These are phyloP conservation scores for Alternaria gansuensis DNA, from an alignment of 2,329 filamentous ascomycete species.

Conservation along the genomic window DNA sequence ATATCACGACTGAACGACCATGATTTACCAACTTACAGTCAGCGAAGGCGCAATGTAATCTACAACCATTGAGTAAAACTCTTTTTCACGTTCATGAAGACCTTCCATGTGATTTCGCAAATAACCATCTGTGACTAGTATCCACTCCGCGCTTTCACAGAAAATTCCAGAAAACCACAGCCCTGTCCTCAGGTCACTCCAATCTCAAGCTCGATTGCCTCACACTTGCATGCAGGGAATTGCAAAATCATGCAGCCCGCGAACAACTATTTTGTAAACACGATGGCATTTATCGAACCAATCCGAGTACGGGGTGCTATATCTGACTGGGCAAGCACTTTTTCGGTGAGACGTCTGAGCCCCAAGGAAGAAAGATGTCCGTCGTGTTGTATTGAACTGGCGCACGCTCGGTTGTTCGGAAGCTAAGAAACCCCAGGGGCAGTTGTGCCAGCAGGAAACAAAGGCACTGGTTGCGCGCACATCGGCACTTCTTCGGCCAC, in stretches of 20 bases:
- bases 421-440: too few species aligned
- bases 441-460: too few species aligned
- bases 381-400: too few species aligned
- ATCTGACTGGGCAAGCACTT: too few species aligned
- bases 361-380: too few species aligned
- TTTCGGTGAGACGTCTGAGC: too few species aligned
- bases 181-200: neutral
- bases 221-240: constrained; percentile 23
- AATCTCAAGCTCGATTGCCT: constrained; percentile 1
- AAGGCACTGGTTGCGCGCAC: too few species aligned
- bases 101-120: neutral
- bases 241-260: constrained; percentile 22
- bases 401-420: too few species aligned
- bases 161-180: neutral
- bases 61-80: constrained; percentile 5
- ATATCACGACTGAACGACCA: constrained; percentile 1
- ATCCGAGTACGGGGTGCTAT: neutral
- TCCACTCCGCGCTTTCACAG: neutral
- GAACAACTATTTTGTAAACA: constrained; percentile 38
- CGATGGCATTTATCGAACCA: constrained; percentile 17
- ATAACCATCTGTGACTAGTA: neutral
- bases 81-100: neutral
- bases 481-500: too few species aligned
- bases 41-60: constrained; percentile 18
- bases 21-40: constrained; percentile 4